A percentile compares a stretch with the other conserved stretches of the same genome.
These are phyloP conservation scores for Naganishia liquefaciens DNA, from an alignment of 1,284 basidiomycete species.

Conservation along the genomic window DNA sequence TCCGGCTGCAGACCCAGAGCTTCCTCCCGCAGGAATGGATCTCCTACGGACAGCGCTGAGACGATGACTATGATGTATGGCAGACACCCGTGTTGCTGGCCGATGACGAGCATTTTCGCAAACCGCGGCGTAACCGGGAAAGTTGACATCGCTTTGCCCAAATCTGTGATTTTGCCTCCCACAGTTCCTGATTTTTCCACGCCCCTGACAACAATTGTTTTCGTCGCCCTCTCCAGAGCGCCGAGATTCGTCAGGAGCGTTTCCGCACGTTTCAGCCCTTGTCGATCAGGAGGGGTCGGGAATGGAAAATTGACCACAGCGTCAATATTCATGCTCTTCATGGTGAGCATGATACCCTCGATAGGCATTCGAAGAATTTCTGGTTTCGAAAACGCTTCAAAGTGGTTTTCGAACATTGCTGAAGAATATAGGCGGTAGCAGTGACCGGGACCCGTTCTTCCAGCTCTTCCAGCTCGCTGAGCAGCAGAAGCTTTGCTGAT, in stretches of 20 bases:
- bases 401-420: conserved; percentile 86
- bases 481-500: conserved; percentile 73
- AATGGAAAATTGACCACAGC: conserved; percentile 97
- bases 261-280: conserved; percentile 77
- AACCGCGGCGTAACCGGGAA: conserved; percentile 93
- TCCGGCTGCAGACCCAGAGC: conserved; percentile 57
- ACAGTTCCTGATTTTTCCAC: conserved; percentile 46
- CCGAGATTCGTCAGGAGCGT: conserved; percentile 77
- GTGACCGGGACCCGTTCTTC: conserved; percentile 74
- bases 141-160: conserved; percentile 86
- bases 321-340: conserved; percentile 99
- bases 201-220: conserved; percentile 51
- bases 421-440: conserved; percentile 74
- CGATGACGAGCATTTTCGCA: conserved; percentile 90
- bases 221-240: conserved; percentile 63
- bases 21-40: conserved; percentile 90
- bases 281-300: conserved; percentile 90
- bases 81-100: conserved; percentile 86
- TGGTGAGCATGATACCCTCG: conserved; percentile 93
- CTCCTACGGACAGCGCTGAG: conserved; percentile 88
- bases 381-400: conserved; percentile 80
- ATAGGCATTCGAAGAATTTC: conserved; percentile 96
- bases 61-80: conserved; percentile 91
- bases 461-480: conserved; percentile 72
- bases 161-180: conserved; percentile 75